Evolutionary conservation across 768 basidiomycete species (phyloP).

Genomic region (Trametes elegans): DNA sequence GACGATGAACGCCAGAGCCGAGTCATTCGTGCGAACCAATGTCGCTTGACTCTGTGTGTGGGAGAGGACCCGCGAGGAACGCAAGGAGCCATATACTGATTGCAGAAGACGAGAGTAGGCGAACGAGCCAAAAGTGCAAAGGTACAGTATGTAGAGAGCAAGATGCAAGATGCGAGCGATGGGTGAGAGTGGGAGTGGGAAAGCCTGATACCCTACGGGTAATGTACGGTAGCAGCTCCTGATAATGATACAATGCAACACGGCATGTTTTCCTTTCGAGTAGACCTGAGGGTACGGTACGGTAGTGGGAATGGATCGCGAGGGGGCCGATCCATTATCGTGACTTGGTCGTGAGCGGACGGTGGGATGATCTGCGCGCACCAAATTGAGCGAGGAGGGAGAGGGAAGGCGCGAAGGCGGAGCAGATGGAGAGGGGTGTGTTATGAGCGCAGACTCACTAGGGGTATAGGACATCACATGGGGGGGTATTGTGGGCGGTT

Average conservation of each 20-base stretch:
- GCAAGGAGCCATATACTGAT: slow-evolving; percentile 5
- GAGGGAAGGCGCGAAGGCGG: slow-evolving; percentile 5
- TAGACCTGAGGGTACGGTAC: slow-evolving; percentile 7
- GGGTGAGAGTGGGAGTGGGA: neutral
- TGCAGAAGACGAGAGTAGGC: slow-evolving; percentile 2
- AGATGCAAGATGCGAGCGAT: slow-evolving; percentile 16
- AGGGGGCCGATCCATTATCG: slow-evolving; percentile 8
- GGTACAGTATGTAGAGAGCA: slow-evolving; percentile 15
- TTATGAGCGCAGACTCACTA: slow-evolving; percentile 6
- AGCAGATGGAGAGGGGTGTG: slow-evolving; percentile 2
- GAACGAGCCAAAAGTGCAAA: slow-evolving; percentile 10
- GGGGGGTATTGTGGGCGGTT: slow-evolving; percentile 17
- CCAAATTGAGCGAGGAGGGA: slow-evolving; percentile 1
- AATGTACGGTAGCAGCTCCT: slow-evolving; percentile 12
- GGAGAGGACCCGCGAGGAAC: neutral
- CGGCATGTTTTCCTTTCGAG: slow-evolving; percentile 13
- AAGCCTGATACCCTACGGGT: slow-evolving; percentile 16
- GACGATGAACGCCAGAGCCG: too few species aligned
- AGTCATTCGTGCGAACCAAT: too few species aligned
- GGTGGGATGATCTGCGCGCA: slow-evolving; percentile 16
- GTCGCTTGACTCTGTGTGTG: too few species aligned
- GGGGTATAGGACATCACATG: slow-evolving; percentile 26
- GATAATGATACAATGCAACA: slow-evolving; percentile 17
- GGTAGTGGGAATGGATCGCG: neutral
- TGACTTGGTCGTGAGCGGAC: slow-evolving; percentile 7